Conservation (phyloP, 805 yeast species). For the Metschnikowia vanudenii region DNA sequence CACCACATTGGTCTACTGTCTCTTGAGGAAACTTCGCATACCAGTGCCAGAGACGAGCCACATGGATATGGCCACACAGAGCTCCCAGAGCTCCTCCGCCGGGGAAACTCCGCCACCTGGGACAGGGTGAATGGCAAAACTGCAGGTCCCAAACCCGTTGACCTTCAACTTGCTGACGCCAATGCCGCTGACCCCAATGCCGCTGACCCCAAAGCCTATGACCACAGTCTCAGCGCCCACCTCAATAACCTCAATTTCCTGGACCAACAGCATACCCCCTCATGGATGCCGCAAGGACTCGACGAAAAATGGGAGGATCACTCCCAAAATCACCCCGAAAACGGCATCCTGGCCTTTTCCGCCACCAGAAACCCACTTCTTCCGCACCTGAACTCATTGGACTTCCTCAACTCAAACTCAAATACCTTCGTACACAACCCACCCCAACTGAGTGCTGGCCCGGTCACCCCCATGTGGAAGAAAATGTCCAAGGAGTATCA, state of each 20-base stretch:
- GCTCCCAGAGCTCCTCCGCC: too few species aligned
- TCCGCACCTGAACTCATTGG: constrained; percentile 9
- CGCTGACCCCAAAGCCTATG: background rate
- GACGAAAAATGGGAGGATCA: constrained; percentile 34
- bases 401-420: constrained; percentile 21
- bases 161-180: too few species aligned
- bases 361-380: background rate
- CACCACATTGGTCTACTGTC: constrained; percentile 24
- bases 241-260: background rate
- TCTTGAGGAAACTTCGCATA: constrained; percentile 8
- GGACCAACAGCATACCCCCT: constrained; percentile 29
- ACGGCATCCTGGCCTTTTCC: background rate
- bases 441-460: constrained; percentile 11
- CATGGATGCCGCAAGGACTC: constrained; percentile 44
- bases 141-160: too few species aligned
- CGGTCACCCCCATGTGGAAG: constrained; percentile 31
- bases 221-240: background rate
- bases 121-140: too few species aligned
- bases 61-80: background rate
- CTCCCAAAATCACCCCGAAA: background rate
- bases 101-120: too few species aligned
- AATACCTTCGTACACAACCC: constrained; percentile 36
- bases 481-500: constrained; percentile 30
- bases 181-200: too few species aligned
- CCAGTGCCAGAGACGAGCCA: constrained; percentile 3